These are phyloP conservation scores for Galerina marginata DNA, from an alignment of 768 basidiomycete species.

Conservation along the genomic window DNA sequence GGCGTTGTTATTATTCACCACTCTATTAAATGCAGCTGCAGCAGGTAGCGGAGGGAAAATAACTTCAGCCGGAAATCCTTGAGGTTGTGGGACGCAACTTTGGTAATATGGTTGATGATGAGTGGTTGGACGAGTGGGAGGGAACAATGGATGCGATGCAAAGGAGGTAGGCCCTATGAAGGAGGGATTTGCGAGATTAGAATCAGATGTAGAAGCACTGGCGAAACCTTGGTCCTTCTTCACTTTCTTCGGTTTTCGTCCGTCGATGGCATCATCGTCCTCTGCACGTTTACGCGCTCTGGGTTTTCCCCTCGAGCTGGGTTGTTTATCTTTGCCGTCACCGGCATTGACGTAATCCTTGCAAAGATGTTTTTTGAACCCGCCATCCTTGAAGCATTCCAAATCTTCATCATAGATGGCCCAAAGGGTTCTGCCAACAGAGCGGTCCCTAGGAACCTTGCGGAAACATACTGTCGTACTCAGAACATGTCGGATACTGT, in stretches of 20 bases:
- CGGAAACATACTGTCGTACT: slow-evolving; percentile 92
- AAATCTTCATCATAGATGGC: slow-evolving; percentile 84
- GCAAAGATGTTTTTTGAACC: slow-evolving; percentile 72
- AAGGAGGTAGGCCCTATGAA: slow-evolving; percentile 32
- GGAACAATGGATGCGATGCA: slow-evolving; percentile 49
- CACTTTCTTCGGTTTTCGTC: slow-evolving; percentile 51
- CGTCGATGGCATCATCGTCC: slow-evolving; percentile 41
- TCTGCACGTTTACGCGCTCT: slow-evolving; percentile 44
- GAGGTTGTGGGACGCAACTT: slow-evolving; percentile 53
- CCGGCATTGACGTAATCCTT: slow-evolving; percentile 49
- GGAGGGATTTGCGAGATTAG: slow-evolving; percentile 27
- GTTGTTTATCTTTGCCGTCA: slow-evolving; percentile 39
- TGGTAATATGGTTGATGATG: slow-evolving; percentile 82
- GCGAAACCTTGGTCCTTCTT: slow-evolving; percentile 43
- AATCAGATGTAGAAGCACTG: slow-evolving; percentile 25
- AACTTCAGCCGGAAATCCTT: slow-evolving; percentile 58
- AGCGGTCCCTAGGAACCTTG: slow-evolving; percentile 78
- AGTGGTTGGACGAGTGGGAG: slow-evolving; percentile 55
- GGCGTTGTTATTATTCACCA: slow-evolving; percentile 27
- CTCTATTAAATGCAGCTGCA: slow-evolving; percentile 38
- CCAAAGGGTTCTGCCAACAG: slow-evolving; percentile 86
- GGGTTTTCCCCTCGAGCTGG: slow-evolving; percentile 34
- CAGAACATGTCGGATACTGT: slow-evolving; percentile 95
- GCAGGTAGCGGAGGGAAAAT: slow-evolving; percentile 78
- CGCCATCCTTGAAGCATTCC: slow-evolving; percentile 82